Base-by-base conservation (phyloP, 306 rosid genomes). In the Quercus gilva region DNA sequence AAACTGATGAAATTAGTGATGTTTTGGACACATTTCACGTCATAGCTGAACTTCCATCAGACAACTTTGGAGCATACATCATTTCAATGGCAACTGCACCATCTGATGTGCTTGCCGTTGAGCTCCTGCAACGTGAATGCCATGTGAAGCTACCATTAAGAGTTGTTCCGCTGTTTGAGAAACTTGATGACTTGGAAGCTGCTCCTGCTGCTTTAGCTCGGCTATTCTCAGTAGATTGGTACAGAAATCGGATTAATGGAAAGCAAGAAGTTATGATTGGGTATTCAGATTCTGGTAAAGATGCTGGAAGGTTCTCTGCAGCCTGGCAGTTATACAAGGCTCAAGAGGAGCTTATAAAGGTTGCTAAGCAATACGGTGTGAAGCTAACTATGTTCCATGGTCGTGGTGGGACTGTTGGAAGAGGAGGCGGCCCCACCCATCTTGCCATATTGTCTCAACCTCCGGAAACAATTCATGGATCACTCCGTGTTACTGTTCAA, bases 201-300 rank as follows among this genome's bases (percentile, higher is more conserved):
- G 98, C 99, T 55, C 99, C 99, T 14, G 98, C 97, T 74, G 98
- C 99, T 19, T 80, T 95, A 85, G 84, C 92, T n/a, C 88, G 98
- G 55, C 89, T 95, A 31, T 95, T 95, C 86, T 92, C 99, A 0
- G 35, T 95, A 12, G 97, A 92, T 21, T 95, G 98, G 98, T 95
- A 95, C 55, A 92, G 61, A 82, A 82, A 92, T 51, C 87, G 94
- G 71, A 92, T 92, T 56, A 52, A 83, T 17, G 99, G 99, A 81
- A 95, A 92, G 87, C 99, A 95, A 89, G 99, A 95, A 81, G 99
- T 95, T 82, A 95, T 95, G 99, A 95, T 92, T 80, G 99, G 99
- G 4, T 95, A 95, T 82, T 95, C 99, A 0, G 99, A 95, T 80
- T 95, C 99, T 21, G 99, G 99, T 52, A 95, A 95, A 86, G 99